Percentiles rank a stretch among this genome's conserved stretches.
Evolutionary conservation across 202 grass and related monocot species (phyloP).

Genomic region (Schoenoplectus triqueter): DNA sequence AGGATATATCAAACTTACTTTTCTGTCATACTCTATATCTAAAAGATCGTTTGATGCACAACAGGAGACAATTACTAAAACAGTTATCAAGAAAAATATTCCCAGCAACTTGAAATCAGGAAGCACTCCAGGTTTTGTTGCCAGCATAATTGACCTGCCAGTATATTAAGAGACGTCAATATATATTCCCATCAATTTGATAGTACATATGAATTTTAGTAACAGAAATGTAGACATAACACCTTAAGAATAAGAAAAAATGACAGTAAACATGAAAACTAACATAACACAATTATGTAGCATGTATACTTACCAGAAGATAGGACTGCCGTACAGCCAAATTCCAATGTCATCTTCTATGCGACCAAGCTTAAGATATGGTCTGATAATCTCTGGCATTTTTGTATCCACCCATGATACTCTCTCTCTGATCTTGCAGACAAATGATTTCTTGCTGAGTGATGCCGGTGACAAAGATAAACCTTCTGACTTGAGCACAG

Average conservation of each 20-base stretch:
- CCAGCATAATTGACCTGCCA: conserved; percentile 11
- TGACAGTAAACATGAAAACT: neutral
- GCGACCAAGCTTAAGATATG: conserved; percentile 18
- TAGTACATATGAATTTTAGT: neutral
- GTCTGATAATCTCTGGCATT: neutral
- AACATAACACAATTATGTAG: neutral
- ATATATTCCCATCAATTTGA: too few relatives aligned
- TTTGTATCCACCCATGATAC: neutral
- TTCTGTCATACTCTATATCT: conserved; percentile 20
- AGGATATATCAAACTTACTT: conserved; percentile 16
- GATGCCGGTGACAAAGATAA: neutral
- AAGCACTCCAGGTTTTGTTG: conserved; percentile 26
- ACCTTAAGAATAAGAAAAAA: neutral
- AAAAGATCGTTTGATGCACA: conserved; percentile 6
- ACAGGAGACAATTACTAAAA: neutral
- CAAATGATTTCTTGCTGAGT: neutral
- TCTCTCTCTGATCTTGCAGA: neutral
- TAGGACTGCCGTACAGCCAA: neutral
- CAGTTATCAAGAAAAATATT: neutral
- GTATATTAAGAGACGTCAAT: too few relatives aligned
- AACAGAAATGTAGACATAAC: neutral
- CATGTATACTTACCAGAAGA: neutral
- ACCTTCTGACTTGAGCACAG: neutral
- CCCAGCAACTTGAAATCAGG: conserved; percentile 12
- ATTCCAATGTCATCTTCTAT: neutral